Conservation (phyloP, 371 early-diverging fungal genomes). For the Mucor saturninus region DNA sequence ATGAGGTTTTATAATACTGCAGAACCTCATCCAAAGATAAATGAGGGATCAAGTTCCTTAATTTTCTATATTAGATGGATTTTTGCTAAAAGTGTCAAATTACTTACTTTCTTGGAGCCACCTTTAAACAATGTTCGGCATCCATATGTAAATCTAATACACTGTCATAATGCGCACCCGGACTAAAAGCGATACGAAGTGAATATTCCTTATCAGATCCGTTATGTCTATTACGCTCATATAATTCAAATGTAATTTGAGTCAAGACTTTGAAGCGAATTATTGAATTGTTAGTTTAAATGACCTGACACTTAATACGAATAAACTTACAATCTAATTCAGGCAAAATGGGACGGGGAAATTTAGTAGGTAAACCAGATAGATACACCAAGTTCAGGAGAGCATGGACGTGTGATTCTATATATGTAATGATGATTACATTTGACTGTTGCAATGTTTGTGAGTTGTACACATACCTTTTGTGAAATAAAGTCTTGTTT, state of each 20-base stretch:
- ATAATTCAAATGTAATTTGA: slow-evolving; percentile 97
- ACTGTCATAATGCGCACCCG: slow-evolving; percentile 90
- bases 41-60: slow-evolving; percentile 50
- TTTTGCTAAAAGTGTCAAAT: background rate
- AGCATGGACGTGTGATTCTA: slow-evolving; percentile 90
- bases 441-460: background rate
- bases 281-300: background rate
- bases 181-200: slow-evolving; percentile 88
- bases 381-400: slow-evolving; percentile 89
- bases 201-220: slow-evolving; percentile 77
- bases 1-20: slow-evolving; percentile 37
- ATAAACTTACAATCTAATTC: slow-evolving; percentile 89
- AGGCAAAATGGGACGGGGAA: slow-evolving; percentile 66
- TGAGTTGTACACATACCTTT: slow-evolving; percentile 60
- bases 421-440: background rate
- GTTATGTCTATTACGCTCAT: slow-evolving; percentile 78
- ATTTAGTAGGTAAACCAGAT: slow-evolving; percentile 80
- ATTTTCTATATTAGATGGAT: background rate
- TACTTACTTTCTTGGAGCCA: slow-evolving; percentile 69
- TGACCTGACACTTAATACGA: background rate
- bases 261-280: slow-evolving; percentile 68
- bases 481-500: slow-evolving; percentile 91
- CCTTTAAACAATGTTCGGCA: slow-evolving; percentile 86
- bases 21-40: slow-evolving; percentile 49
- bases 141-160: slow-evolving; percentile 90